Base-by-base conservation (phyloP, 257 asterid species). In the Nicotiana knightiana region DNA sequence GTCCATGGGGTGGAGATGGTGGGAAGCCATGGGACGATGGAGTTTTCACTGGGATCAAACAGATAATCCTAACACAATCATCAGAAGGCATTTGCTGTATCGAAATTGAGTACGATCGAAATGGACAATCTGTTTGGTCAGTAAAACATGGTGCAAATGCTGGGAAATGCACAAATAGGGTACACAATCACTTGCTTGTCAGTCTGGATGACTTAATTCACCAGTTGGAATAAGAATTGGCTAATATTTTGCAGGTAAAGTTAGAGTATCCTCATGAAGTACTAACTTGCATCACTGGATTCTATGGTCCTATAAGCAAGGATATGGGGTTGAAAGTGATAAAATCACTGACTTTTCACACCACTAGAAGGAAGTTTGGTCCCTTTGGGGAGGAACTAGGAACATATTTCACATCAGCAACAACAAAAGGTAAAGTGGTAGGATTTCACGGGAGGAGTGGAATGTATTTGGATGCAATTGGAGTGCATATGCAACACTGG, bases 401-500 rank as follows among this genome's bases (percentile, higher is more conserved):
- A 17, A 88, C 87, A 30, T 91, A 89, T 80, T 93, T 94, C 84
- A 84, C 90, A 3, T 93, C 97, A 66, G 87, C 93, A 13, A 93
- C 88, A 37, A 93, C 98, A 0, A 88, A 94, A 82, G 97, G 97
- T 17, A 94, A 91, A 83, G 97, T 93, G 66, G 96, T 93, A 0
- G 98, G 98, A 10, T 91, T 94, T 57, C 98, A 94, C 81, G 98
- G 98, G 75, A 85, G 93, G 84, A 88, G 96, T 84, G 90, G 96
- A 81, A 77, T 87, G 88, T 91, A 89, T 54, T 87, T 94, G 84
- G 97, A 92, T 57, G 98, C 98, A 28, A 89, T 94, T 67, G 97
- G 98, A 67, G 94, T 94, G 18, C 98, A 94, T 78, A 92, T 90
- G 97, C 97, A 93, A 76, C 98, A 94, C 63, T 94, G 97, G 98